phyloP scores from a whole-genome alignment of 73 alveolate genomes.

The Durusdinium trenchii region DNA sequence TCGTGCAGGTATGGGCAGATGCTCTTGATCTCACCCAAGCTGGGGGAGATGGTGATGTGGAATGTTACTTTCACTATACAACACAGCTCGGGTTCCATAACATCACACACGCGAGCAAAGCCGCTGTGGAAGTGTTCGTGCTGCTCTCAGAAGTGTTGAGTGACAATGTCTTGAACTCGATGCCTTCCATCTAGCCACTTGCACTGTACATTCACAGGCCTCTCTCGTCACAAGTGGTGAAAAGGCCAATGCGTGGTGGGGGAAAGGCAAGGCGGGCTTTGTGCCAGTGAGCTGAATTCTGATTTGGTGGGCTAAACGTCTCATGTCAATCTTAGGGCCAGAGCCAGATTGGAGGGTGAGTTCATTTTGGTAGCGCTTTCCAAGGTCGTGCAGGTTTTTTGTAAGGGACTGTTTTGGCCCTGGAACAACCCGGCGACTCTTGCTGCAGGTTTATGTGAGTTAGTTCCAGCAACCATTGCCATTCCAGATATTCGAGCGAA shows the following conservation, averaged over 20 bases:
- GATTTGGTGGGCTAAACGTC: too few species aligned
- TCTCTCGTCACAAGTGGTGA: background rate
- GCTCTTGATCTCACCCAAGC: background rate
- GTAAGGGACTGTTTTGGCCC: background rate
- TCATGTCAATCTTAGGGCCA: too few species aligned
- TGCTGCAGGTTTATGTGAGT: too few species aligned
- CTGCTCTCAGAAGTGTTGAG: background rate
- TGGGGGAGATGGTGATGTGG: background rate
- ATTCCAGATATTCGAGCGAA: too few species aligned
- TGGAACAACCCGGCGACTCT: background rate
- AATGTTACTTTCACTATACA: background rate
- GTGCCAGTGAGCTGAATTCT: background rate
- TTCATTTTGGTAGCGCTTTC: too few species aligned
- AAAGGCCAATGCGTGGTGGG: slow-evolving; percentile 23
- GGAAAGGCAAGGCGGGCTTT: background rate
- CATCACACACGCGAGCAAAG: background rate
- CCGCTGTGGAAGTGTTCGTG: background rate
- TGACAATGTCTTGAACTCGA: background rate
- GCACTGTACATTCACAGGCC: background rate
- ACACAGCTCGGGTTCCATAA: background rate
- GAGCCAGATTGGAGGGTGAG: too few species aligned
- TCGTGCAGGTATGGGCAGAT: background rate
- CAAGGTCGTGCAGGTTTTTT: background rate
- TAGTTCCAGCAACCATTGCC: too few species aligned
- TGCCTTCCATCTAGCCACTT: too few species aligned